Base-by-base conservation (phyloP, 164 flowering plant species). In the Nelumbo lutea region DNA sequence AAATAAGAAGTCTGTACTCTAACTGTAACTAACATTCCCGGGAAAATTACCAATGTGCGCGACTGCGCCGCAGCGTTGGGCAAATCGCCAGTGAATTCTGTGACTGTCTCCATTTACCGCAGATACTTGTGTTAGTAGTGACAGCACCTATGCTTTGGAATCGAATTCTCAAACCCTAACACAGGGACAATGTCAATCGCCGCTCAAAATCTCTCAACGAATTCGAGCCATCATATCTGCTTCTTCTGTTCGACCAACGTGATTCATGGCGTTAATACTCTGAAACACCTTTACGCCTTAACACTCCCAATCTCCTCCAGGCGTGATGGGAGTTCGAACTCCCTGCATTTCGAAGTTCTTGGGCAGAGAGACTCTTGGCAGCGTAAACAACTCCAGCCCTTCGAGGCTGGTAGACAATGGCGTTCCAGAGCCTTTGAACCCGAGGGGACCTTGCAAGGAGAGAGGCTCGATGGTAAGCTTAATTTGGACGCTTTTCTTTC, bases 401-500 rank as follows among this genome's bases (percentile, higher is more conserved):
- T 4, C 27, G 42, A 38, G 43, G 58, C 64, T 40, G 9, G 7
- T 27, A 68, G 42, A 43, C 27, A 27, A 27, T 61, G 68, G 66
- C 72, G 45, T 9, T 14, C 66, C 52, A 62, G 70, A 64, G 76
- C 55, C 41, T 60, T 59, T 10, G 68, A 73, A 6, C 80, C 82
- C 48, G 83, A 68, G 3, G 75, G 56, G 5, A 0, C 65, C 0
- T 27, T 72, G 0, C 72, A 15, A 40, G 42, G 62, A 39, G 76
- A 67, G 50, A 70, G 48, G 57, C 5, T 42, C 57, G 61, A 66
- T 42, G 27, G 27, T 27, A 51, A 53, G 50, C 71, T 76, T 68
- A 66, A 73, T 69, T 70, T 87, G 6, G 96, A 90, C 59, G 63
- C 74, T 27, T 72, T 90, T 58, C 86, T 93, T 44, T 83, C 87